phyloP scores from a whole-genome alignment of 371 early-diverging fungal species.

The Mortierella sp. region DNA sequence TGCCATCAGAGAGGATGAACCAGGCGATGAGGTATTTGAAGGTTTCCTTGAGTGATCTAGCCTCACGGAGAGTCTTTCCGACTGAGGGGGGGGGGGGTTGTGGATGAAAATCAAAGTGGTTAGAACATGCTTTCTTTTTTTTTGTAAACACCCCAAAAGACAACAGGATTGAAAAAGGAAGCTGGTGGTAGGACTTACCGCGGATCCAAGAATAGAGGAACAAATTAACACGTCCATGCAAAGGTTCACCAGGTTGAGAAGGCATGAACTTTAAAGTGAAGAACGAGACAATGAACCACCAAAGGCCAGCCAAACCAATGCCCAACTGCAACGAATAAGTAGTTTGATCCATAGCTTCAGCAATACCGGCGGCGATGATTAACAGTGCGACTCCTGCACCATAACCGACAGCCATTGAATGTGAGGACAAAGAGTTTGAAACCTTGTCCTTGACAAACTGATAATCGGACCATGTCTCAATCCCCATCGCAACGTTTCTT shows the following conservation, averaged over 20 bases:
- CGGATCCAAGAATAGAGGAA: constrained; percentile 62
- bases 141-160: no score
- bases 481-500: constrained; percentile 13
- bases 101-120: not conserved
- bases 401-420: constrained; percentile 64
- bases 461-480: constrained; percentile 29
- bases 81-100: constrained; percentile 7
- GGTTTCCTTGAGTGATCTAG: constrained; percentile 51
- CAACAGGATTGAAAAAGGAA: no score
- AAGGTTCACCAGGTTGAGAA: constrained; percentile 69
- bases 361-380: constrained; percentile 60
- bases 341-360: constrained; percentile 48
- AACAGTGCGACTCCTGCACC: constrained; percentile 59
- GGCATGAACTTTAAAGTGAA: constrained; percentile 57
- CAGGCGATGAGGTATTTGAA: constrained; percentile 61
- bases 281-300: constrained; percentile 63
- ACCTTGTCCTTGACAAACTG: constrained; percentile 53
- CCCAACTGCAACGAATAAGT: constrained; percentile 64
- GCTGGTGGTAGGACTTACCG: constrained; percentile 16
- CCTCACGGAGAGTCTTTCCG: constrained; percentile 38
- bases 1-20: constrained; percentile 62
- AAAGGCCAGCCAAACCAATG: constrained; percentile 63
- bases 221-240: constrained; percentile 61
- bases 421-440: constrained; percentile 61
- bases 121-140: no score